These are phyloP conservation scores for Aspergillus hortae DNA, from an alignment of 2,329 filamentous ascomycete species.

Conservation along the genomic window DNA sequence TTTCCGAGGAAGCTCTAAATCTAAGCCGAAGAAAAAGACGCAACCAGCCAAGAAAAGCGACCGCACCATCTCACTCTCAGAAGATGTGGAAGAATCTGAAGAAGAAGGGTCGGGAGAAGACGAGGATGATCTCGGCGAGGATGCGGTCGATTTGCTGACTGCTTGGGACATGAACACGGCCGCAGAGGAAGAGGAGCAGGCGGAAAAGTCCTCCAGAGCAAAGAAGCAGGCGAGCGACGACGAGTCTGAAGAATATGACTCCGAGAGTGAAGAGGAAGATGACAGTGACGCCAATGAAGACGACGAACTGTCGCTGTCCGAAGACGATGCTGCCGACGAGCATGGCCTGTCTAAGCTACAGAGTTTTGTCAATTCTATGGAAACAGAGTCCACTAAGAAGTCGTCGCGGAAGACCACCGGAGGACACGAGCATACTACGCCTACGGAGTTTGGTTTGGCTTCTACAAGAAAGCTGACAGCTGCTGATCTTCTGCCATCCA, in stretches of 20 bases:
- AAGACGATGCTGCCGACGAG: slow-evolving; percentile 40
- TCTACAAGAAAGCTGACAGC: slow-evolving; percentile 67
- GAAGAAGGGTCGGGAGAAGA: slow-evolving; percentile 45
- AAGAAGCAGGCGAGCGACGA: slow-evolving; percentile 24
- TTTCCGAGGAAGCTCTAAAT: slow-evolving; percentile 58
- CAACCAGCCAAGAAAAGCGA: slow-evolving; percentile 20
- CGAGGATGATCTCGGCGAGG: slow-evolving; percentile 61
- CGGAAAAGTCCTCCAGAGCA: slow-evolving; percentile 28
- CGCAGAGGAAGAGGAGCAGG: slow-evolving; percentile 38
- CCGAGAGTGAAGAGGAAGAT: slow-evolving; percentile 50
- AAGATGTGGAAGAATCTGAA: slow-evolving; percentile 47
- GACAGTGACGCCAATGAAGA: slow-evolving; percentile 45
- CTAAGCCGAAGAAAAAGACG: slow-evolving; percentile 33
- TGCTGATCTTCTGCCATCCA: slow-evolving; percentile 68
- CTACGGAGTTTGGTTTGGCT: slow-evolving; percentile 57
- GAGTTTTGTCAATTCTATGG: slow-evolving; percentile 65
- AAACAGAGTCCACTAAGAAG: slow-evolving; percentile 36
- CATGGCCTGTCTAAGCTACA: slow-evolving; percentile 62
- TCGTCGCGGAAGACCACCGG: slow-evolving; percentile 35
- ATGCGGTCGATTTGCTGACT: slow-evolving; percentile 60
- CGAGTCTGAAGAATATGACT: slow-evolving; percentile 32
- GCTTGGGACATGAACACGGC: slow-evolving; percentile 54
- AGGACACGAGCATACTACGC: slow-evolving; percentile 61
- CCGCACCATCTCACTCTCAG: slow-evolving; percentile 48
- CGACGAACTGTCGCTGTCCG: slow-evolving; percentile 39